Evolutionary conservation across 2,329 filamentous ascomycete species (phyloP), one percentile per base, ranked within the genome.

Genomic region (Fusarium tricinctum): DNA sequence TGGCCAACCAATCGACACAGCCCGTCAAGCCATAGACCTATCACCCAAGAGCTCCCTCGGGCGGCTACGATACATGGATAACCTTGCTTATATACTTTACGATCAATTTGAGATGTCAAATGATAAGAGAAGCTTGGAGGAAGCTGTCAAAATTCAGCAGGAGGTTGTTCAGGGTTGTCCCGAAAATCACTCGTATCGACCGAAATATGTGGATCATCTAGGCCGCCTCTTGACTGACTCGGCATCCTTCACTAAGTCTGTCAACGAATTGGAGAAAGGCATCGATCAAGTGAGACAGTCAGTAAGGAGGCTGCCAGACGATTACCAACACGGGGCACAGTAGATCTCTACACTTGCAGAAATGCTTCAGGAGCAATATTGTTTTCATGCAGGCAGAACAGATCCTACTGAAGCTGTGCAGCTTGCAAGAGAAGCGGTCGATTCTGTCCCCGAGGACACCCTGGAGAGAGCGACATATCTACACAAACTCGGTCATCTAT

Each of bases 41-140:
- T 0, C 40, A 14, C 40, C 40, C 2, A 15, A 23, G 4, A 6
- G 0, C 20, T 19, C 10, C 14, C 1, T 15, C 0, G 6, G 23
- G 7, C 20, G 40, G 22, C 12, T 43, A 8, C 40, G 40, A 17
- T 43, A 43, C 15, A 14, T 43, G 13, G 20, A 43, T 15, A 43
- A 4, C 0, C 14, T 43, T 1, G 19, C 40, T 0, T 43, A 43
- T 43, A 43, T 43, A 6, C 40, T 43, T 30, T 30, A 13, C 5
- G 28, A 30, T 30, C 28, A 13, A 13, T 30, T 30, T 30, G 28
- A 30, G 5, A 30, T 12, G 28, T 30, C 28, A 2, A 22, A 43
- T 15, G 40, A 43, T 17, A 4, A 43, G 0, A 15, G 12, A 6
- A 23, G 8, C 4, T 22, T 22, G 20, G 22, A 22, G 7, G 40